phyloP scores from a whole-genome alignment of 2,329 filamentous ascomycete genomes.

The Chaetomiaceae sp. region DNA sequence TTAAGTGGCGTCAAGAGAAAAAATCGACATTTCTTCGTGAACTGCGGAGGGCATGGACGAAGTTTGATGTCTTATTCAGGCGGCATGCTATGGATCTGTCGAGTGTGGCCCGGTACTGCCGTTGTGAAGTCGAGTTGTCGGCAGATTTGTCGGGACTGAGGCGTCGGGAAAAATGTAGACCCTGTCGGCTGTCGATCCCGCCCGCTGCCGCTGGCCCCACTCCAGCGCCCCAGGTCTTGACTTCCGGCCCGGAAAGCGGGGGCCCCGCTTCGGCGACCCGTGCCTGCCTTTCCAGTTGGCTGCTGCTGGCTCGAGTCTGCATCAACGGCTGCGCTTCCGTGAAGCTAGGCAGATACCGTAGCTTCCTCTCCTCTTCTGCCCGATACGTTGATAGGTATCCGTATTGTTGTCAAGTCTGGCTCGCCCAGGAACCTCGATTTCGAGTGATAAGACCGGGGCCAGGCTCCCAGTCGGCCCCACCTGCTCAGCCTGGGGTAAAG shows the following conservation, averaged over 20 bases:
- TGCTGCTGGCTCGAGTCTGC: too few species aligned
- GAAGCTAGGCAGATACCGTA: too few species aligned
- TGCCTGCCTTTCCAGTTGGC: too few species aligned
- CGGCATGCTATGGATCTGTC: conserved; percentile 8
- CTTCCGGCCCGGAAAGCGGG: not conserved
- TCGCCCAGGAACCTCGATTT: too few species aligned
- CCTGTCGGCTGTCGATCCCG: conserved; percentile 20
- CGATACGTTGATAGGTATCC: too few species aligned
- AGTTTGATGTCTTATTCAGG: conserved; percentile 12
- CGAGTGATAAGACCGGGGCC: too few species aligned
- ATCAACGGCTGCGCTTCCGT: too few species aligned
- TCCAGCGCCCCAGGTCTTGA: not conserved
- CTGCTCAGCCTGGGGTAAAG: too few species aligned
- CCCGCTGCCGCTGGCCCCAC: not conserved
- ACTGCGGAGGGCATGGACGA: not conserved
- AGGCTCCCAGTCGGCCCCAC: too few species aligned
- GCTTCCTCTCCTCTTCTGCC: too few species aligned
- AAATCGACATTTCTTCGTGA: not conserved
- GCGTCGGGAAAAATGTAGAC: conserved; percentile 29
- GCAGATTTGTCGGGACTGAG: conserved; percentile 26
- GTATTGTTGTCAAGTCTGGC: too few species aligned
- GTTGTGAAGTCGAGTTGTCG: conserved; percentile 18
- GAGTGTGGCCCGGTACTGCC: conserved; percentile 1
- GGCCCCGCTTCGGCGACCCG: conserved; percentile 1
- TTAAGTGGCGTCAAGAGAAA: conserved; percentile 3